These are phyloP conservation scores for Paecilomyces sp. DNA, from an alignment of 2,329 filamentous ascomycete genomes.

Conservation along the genomic window DNA sequence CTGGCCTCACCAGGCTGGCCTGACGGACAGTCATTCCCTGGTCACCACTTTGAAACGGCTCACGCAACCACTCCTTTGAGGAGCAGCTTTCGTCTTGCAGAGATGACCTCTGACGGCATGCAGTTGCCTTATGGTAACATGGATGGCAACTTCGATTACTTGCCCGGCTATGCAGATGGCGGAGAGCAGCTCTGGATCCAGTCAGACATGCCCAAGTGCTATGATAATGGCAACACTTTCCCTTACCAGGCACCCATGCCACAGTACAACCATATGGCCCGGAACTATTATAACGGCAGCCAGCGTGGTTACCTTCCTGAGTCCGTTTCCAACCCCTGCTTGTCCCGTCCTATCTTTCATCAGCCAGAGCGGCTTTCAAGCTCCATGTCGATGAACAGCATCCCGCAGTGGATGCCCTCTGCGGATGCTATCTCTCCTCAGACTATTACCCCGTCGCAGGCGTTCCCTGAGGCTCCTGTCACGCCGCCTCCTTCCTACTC, in stretches of 20 bases:
- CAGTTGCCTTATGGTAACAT: constrained; percentile 24
- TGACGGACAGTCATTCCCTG: constrained; percentile 20
- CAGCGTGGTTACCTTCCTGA: constrained; percentile 27
- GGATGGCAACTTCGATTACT: constrained; percentile 26
- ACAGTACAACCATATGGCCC: constrained; percentile 28
- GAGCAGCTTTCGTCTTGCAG: constrained; percentile 27
- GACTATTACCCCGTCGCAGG: constrained; percentile 30
- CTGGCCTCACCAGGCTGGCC: constrained; percentile 31
- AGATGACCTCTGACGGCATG: constrained; percentile 28
- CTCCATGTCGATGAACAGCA: constrained; percentile 30
- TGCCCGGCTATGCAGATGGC: constrained; percentile 30
- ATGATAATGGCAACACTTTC: constrained; percentile 22
- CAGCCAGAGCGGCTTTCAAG: constrained; percentile 26
- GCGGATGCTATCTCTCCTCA: constrained; percentile 26
- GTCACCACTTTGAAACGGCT: constrained; percentile 22
- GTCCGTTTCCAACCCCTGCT: constrained; percentile 30
- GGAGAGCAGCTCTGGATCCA: constrained; percentile 31
- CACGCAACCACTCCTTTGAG: constrained; percentile 24
- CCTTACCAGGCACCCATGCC: constrained; percentile 27
- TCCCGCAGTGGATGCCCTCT: constrained; percentile 28
- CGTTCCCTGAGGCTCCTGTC: constrained; percentile 21
- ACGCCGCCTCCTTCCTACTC: constrained; percentile 32
- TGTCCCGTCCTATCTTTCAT: constrained; percentile 32
- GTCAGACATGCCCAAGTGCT: constrained; percentile 28
- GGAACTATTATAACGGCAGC: constrained; percentile 26